A percentile compares a stretch with the other conserved stretches of the same genome.
Conservation (phyloP, 2,329 filamentous ascomycete species). For the Hymenoscyphus repandus region DNA sequence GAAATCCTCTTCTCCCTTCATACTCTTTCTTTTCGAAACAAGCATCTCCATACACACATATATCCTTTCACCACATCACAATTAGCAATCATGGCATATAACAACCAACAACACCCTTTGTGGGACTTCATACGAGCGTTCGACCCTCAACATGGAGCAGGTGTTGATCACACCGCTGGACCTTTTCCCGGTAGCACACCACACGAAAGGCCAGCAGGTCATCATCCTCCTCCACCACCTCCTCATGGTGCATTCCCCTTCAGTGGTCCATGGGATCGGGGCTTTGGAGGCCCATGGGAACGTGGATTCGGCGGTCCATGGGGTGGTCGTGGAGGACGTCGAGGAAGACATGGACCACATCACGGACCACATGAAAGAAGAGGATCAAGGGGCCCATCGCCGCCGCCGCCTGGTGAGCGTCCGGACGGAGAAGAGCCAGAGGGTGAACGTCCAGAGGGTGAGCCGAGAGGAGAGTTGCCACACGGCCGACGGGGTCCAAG, state of each 20-base stretch:
- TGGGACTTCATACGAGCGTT: conserved; percentile 28
- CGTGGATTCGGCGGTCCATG: conserved; percentile 12
- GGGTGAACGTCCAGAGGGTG: conserved; percentile 12
- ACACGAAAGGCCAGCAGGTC: conserved; percentile 7
- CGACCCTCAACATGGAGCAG: conserved; percentile 22
- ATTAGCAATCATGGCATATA: conserved; percentile 26
- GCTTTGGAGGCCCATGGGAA: conserved; percentile 10
- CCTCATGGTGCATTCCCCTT: conserved; percentile 7
- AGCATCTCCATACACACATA: conserved; percentile 3
- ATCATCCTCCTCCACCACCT: conserved; percentile 10
- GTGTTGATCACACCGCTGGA: conserved; percentile 25
- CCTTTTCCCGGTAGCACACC: conserved; percentile 11
- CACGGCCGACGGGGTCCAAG: conserved; percentile 5
- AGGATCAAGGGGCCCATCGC: conserved; percentile 1
- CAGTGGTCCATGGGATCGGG: conserved; percentile 12
- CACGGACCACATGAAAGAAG: conserved; percentile 9
- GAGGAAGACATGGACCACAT: conserved; percentile 18
- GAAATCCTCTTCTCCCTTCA: not conserved
- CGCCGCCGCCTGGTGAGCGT: conserved; percentile 1
- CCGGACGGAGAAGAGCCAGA: conserved; percentile 7
- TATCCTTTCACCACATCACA: conserved; percentile 12
- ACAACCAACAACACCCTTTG: conserved; percentile 27
- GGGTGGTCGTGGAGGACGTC: conserved; percentile 20
- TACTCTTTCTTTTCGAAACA: not conserved
- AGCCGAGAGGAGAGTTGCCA: conserved; percentile 3